Percentiles rank a stretch among this genome's conserved stretches.
Evolutionary conservation across 345 rosid genomes (phyloP).

Genomic region (Salix purpurea): DNA sequence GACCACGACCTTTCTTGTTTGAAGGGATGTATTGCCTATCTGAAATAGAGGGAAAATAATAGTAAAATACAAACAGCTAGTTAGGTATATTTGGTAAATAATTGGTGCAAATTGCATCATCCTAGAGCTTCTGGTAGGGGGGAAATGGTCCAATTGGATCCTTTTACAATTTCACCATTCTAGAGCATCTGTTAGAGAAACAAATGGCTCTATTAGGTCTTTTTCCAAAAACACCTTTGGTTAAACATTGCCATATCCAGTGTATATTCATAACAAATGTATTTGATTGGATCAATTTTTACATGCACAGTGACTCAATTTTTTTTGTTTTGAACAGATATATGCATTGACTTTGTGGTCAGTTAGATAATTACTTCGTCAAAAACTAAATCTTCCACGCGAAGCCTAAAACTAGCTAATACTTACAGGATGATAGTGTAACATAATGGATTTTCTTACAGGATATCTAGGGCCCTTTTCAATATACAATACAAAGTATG

Average conservation of each 20-base stretch:
- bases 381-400: background rate
- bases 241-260: too few species aligned
- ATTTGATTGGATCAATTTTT: too few species aligned
- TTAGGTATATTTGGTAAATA: background rate
- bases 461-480: background rate
- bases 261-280: too few species aligned
- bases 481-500: background rate
- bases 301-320: too few species aligned
- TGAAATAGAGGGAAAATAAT: slow-evolving; percentile 16
- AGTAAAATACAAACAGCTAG: background rate
- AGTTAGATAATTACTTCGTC: background rate
- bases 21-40: slow-evolving; percentile 51
- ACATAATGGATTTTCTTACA: background rate
- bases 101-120: background rate
- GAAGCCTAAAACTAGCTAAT: background rate
- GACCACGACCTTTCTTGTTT: slow-evolving; percentile 54
- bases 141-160: too few species aligned
- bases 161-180: too few species aligned
- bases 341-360: too few species aligned
- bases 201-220: too few species aligned
- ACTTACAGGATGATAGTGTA: background rate
- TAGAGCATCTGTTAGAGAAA: too few species aligned
- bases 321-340: too few species aligned
- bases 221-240: too few species aligned
- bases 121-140: too few species aligned